A percentile compares a stretch with the other conserved stretches of the same genome.
Evolutionary conservation across 148 eudicot species (phyloP).

Genomic region (Arctostaphylos glauca): DNA sequence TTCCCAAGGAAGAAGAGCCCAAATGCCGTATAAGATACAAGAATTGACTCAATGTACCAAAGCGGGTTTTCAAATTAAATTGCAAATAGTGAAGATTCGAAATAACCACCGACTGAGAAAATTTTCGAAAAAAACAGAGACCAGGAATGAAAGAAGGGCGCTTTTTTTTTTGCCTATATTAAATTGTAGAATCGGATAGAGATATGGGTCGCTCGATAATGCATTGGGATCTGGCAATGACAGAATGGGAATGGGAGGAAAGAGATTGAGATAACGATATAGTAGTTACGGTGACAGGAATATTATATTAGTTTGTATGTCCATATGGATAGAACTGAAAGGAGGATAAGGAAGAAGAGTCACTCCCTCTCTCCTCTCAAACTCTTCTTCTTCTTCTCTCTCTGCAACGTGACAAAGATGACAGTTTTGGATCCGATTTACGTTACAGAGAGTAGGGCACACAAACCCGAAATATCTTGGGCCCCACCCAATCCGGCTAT

Average conservation of each 20-base stretch:
- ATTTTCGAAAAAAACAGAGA: background rate
- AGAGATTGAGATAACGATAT: slow-evolving; percentile 1
- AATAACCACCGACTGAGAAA: background rate
- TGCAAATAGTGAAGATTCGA: background rate
- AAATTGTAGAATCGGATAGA: background rate
- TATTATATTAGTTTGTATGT: background rate
- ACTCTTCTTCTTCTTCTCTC: background rate
- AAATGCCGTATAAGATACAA: too few species aligned
- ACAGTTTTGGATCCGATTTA: background rate
- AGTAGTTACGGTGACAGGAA: background rate
- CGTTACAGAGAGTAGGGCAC: too few species aligned
- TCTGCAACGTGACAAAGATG: background rate
- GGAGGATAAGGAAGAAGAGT: slow-evolving; percentile 6
- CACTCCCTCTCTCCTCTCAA: background rate
- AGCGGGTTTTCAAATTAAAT: background rate
- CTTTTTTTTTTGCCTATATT: background rate
- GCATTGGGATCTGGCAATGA: background rate
- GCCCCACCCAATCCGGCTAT: too few species aligned
- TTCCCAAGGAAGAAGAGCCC: background rate
- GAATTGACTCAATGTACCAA: background rate
- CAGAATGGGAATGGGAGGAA: background rate
- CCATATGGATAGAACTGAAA: background rate
- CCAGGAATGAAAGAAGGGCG: background rate
- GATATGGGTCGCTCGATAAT: background rate
- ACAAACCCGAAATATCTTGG: too few species aligned